Evolutionary conservation across 2,329 filamentous ascomycete species (phyloP).

Genomic region (Fusarium sp.): DNA sequence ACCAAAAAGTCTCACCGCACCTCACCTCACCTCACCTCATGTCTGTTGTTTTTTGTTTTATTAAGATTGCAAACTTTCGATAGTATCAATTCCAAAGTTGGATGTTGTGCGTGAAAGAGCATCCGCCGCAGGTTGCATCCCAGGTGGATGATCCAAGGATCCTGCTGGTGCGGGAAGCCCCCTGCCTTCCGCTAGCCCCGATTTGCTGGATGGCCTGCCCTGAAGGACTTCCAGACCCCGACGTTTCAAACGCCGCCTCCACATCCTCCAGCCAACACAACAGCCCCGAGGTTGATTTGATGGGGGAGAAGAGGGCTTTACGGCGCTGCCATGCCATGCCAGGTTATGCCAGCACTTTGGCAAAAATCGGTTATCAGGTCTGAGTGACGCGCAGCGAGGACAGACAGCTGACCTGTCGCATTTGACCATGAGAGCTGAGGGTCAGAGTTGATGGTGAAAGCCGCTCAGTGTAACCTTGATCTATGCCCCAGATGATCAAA

Average conservation of each 20-base stretch:
- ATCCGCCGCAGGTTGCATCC: constrained; percentile 18
- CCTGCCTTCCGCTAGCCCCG: constrained; percentile 31
- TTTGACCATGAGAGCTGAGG: constrained; percentile 31
- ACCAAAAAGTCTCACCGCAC: constrained; percentile 14
- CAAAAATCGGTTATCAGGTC: constrained; percentile 6
- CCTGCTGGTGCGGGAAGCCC: constrained; percentile 30
- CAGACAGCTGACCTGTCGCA: constrained; percentile 35
- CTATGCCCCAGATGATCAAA: constrained; percentile 21
- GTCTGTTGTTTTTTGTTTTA: neutral
- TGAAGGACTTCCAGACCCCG: constrained; percentile 34
- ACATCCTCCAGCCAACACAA: constrained; percentile 37
- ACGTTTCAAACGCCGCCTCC: constrained; percentile 45
- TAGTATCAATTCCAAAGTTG: constrained; percentile 6
- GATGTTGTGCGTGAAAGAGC: constrained; percentile 14
- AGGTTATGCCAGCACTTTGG: neutral
- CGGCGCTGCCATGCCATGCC: neutral
- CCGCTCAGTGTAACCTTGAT: constrained; percentile 17
- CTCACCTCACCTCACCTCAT: constrained; percentile 19
- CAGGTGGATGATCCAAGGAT: constrained; percentile 21
- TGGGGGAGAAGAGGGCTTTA: constrained; percentile 7
- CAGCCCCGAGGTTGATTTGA: constrained; percentile 27
- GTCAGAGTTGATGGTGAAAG: constrained; percentile 17
- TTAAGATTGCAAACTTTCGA: constrained; percentile 5
- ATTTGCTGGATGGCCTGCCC: constrained; percentile 32
- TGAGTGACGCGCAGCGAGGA: constrained; percentile 29